Percentiles rank a stretch among this genome's conserved stretches.
Evolutionary conservation across 148 eudicot genomes (phyloP).

Genomic region (Dianthus caryophyllus): DNA sequence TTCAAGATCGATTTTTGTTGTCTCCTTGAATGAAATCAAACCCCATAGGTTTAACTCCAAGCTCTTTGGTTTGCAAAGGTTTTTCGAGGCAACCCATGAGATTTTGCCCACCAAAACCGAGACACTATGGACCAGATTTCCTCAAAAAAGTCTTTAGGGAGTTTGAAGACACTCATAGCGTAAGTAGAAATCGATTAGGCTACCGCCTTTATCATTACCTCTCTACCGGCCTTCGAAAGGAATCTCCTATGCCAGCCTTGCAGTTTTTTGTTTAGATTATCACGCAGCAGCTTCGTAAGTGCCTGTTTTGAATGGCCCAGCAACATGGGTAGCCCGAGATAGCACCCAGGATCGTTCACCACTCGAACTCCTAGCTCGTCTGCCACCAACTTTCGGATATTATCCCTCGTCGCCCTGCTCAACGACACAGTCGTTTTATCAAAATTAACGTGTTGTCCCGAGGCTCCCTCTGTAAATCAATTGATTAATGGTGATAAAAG

Average conservation of each 20-base stretch:
- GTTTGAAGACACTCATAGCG: neutral
- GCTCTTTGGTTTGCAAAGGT: neutral
- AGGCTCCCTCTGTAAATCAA: too few species aligned
- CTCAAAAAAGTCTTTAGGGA: neutral
- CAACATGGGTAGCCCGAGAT: too few species aligned
- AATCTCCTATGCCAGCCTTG: neutral
- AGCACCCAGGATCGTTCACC: too few species aligned
- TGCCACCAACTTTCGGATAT: too few species aligned
- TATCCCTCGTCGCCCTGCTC: too few species aligned
- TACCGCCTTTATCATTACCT: neutral
- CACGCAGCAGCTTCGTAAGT: neutral
- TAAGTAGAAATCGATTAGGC: neutral
- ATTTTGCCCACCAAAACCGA: neutral
- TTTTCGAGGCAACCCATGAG: neutral
- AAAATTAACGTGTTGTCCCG: too few species aligned
- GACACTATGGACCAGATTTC: neutral
- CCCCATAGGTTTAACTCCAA: too few species aligned
- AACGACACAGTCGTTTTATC: too few species aligned
- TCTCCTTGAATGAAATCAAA: too few species aligned
- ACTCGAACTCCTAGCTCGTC: too few species aligned
- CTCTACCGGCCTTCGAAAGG: neutral
- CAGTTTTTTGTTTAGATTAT: neutral
- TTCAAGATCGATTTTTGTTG: too few species aligned
- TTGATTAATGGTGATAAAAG: too few species aligned
- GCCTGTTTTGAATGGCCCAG: neutral